Base-by-base conservation (phyloP, 2,329 filamentous ascomycete species). In the Talaromyces verruculosus region DNA sequence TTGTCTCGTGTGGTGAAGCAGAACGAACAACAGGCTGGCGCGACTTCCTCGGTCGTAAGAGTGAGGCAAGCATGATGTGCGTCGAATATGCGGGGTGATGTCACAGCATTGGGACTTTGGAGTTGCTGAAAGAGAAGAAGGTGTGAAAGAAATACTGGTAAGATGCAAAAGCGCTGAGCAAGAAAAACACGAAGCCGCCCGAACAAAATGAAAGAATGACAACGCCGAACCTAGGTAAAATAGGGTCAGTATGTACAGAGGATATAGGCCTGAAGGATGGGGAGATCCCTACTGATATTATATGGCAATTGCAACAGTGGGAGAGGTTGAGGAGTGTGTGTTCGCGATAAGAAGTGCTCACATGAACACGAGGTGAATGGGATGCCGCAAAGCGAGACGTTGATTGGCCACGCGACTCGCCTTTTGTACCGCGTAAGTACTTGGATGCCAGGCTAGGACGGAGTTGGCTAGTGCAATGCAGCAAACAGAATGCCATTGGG, bases 41-140 rank as follows among this genome's bases (percentile, higher is more conserved):
- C 43, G 70, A 69, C 65, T 74, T 75, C 65, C 71, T 75, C 25
- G 73, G 72, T 49, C 73, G 71, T 65, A 77, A 66, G 22, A 76
- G 72, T 58, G 73, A 74, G 57, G 73, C 72, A 35, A 76, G 70
- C 74, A 76, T 77, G 65, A 55, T 70, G 61, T 43, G 22, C 17
- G 28, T 39, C 22, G 47, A 15, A 37, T 47, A 63, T 57, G 62
- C 25, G 51, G 51, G 49, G 33, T 45, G 19, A 39, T 60, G 19
- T 58, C 19, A 58, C 41, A 35, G 30, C 37, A 64, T 58, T 58
- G 57, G 13, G 39, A 30, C 39, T 28, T 28, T 6, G 7, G 19
- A 41, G 37, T 45, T 3, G 15, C 5, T 8, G 33, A 13, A 22
- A 22, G 22, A 45, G 17, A 60, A n/a, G 6, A 60, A 19, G 10